Conservation (phyloP, 768 basidiomycete genomes). For the Thelephora ganbajun region DNA sequence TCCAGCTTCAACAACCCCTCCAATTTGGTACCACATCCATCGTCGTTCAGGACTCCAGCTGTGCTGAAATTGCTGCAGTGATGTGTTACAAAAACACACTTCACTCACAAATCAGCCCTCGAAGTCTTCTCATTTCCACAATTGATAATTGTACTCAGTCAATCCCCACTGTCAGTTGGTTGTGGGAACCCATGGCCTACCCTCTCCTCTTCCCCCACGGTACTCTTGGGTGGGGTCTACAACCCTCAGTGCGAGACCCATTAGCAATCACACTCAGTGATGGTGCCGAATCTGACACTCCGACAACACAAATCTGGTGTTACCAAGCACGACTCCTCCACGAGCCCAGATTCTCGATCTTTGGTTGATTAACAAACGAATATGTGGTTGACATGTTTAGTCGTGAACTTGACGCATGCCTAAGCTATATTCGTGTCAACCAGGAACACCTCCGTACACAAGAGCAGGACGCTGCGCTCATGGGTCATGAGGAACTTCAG, state of each 20-base stretch:
- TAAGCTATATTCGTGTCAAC: conserved; percentile 20
- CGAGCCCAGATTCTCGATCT: conserved; percentile 19
- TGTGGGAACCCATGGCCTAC: conserved; percentile 25
- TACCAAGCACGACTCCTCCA: conserved; percentile 20
- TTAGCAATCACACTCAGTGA: conserved; percentile 1
- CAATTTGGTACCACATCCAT: conserved; percentile 8
- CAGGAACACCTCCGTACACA: conserved; percentile 10
- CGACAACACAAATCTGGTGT: conserved; percentile 20
- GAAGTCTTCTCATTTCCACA: conserved; percentile 9
- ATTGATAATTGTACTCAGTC: conserved; percentile 1
- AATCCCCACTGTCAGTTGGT: conserved; percentile 16
- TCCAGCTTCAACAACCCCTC: conserved; percentile 4
- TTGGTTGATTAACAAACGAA: conserved; percentile 20
- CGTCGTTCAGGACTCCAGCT: conserved; percentile 11
- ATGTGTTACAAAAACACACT: conserved; percentile 11
- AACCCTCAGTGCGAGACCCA: neutral
- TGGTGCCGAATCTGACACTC: neutral
- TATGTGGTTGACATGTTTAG: conserved; percentile 28
- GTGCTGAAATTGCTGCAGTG: conserved; percentile 17
- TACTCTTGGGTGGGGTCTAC: conserved; percentile 19
- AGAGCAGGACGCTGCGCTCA: conserved; percentile 17
- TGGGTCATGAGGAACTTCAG: conserved; percentile 12
- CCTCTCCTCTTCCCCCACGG: conserved; percentile 25
- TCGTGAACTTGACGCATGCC: conserved; percentile 17
- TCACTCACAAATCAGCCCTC: conserved; percentile 6